Base-by-base conservation (phyloP, 352 stramenopile genomes). In the Globisporangium apiculatum region DNA sequence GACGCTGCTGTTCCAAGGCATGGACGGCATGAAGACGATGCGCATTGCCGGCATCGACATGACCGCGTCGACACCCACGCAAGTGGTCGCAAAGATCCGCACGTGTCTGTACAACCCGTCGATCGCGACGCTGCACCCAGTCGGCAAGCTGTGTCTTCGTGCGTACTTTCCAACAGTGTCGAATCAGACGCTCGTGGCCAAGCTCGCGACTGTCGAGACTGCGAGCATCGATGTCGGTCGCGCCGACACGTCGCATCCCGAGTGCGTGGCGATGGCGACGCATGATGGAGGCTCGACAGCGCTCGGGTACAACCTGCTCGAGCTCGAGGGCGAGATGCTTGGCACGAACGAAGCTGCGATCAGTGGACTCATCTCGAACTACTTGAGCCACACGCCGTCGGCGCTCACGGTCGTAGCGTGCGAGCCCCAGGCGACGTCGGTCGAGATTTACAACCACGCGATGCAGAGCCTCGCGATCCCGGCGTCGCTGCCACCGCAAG, bases 81-180 rank as follows among this genome's bases (percentile, higher is more conserved):
- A 82, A 37, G 79, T 89, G 53, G n/a, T 85, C 41, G 71, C 78
- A 11, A 75, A 55, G 5, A 90, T 92, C 71, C 85, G 83, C 60
- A 86, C 83, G n/a, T 92, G 83, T 56, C 60, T 92, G n/a, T 75
- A 69, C 36, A 92, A 92, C 42, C 83, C 83, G n/a, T 92, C 83
- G n/a, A 67, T 76, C 42, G 80, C 81, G 41, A 85, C 77, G 36
- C 73, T 92, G 24, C 69, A 62, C 40, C 79, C 83, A 0, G 76
- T 90, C n/a, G 83, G 83, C 1, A 65, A 66, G 1, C 60, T 92
- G 9, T 92, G 83, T 55, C 64, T 92, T 40, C 64, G 83, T 36
- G 79, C 72, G 12, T 66, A 90, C 53, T 87, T 83, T 41, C 72
- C 77, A 17, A 75, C 54, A 11, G 57, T 76, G 0, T 58, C 67